A percentile compares a stretch with the other conserved stretches of the same genome.
Conservation (phyloP, 2,329 filamentous ascomycete species). For the Hymenoscyphus fructigenus region DNA sequence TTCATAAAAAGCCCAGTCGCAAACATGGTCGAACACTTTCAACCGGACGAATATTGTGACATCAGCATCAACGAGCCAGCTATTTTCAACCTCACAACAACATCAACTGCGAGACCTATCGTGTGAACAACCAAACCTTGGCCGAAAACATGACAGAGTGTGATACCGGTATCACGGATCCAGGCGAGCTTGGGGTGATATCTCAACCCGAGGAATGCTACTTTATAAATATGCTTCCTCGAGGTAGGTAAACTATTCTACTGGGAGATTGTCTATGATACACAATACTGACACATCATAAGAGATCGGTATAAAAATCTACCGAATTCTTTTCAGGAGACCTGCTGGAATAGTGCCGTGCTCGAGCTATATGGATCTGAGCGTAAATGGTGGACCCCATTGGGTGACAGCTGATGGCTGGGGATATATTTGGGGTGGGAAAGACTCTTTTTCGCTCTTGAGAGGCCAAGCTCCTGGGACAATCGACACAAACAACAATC, state of each 20-base stretch:
- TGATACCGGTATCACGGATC: no score
- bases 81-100: no score
- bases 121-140: no score
- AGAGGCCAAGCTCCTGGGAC: background rate
- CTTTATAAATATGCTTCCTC: background rate
- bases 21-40: no score
- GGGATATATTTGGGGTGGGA: background rate
- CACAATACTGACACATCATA: background rate
- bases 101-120: no score
- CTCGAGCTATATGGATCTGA: no score
- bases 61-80: no score
- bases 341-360: background rate
- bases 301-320: background rate
- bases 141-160: no score
- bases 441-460: background rate
- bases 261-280: background rate
- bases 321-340: background rate
- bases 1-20: no score
- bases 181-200: background rate
- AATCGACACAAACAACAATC: background rate
- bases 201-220: background rate
- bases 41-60: no score
- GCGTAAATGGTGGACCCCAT: background rate
- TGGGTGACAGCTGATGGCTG: background rate
- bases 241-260: background rate